Evolutionary conservation across 306 rosid species (phyloP), one percentile per base, ranked within the genome.

Genomic region (Prunus armeniaca): DNA sequence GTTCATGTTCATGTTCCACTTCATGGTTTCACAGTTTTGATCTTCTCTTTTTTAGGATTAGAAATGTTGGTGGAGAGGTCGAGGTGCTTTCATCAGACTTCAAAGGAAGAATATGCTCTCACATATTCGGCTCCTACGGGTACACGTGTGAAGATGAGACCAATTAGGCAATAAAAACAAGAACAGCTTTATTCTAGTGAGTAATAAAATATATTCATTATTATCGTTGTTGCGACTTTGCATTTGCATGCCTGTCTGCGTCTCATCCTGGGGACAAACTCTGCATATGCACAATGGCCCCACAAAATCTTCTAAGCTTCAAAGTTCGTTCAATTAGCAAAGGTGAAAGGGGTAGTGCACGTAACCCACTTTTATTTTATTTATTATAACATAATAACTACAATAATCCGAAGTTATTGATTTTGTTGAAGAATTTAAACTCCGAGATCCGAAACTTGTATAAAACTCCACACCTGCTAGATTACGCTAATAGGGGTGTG

Each of bases 261-360:
- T 57, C 34, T 43, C 43, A 38, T 13, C 66, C 38, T 19, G 12
- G 50, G 69, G 81, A 65, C 55, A 18, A 43, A 13, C 49, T 34
- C 64, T 13, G 32, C 65, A 87, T 73, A 74, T 81, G 82, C 49
- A 68, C 14, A 27, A 30, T 32, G 80, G 87, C 55, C 89, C 87
- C 82, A 74, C 89, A 30, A 86, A 76, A 88, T 86, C 86, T 88
- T 77, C 56, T 11, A 9, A 13, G 66, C 76, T 38, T 25, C 9
- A 24, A 38, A 71, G 38, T 17, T 46, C 18, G 28, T 43, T 56
- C 61, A 32, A 30, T 30, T 47, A 24, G 18, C 15, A 46, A 65
- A 22, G 34, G 19, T 41, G 9, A 25, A 18, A 32, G 38, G 32
- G 3, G 38, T 32, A 5, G 38, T 12, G 27, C 3, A 61, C 34